phyloP scores from a whole-genome alignment of 2,329 filamentous ascomycete species.

The Fusarium staphyleae region DNA sequence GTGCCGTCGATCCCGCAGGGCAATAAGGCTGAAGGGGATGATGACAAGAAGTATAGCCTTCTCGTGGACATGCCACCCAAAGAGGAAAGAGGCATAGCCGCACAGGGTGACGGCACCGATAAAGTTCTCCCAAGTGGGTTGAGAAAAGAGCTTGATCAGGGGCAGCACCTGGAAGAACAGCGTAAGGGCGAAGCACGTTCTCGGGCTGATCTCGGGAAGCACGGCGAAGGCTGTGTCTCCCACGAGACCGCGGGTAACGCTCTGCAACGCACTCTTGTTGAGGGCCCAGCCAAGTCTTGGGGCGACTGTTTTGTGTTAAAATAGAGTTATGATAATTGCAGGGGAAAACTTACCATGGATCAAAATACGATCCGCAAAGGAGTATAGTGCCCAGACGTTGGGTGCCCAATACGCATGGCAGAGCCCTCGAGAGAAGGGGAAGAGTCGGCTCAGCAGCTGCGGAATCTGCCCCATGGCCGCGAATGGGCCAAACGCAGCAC shows the following conservation, averaged over 20 bases:
- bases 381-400: constrained; percentile 97
- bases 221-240: constrained; percentile 95
- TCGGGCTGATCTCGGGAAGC: constrained; percentile 82
- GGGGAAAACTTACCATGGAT: constrained; percentile 71
- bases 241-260: constrained; percentile 90
- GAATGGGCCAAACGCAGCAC: constrained; percentile 89
- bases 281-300: constrained; percentile 79
- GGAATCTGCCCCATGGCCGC: constrained; percentile 79
- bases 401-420: constrained; percentile 99
- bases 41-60: constrained; percentile 95
- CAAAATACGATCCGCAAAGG: constrained; percentile 82
- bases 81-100: constrained; percentile 94
- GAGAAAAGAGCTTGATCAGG: constrained; percentile 80
- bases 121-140: constrained; percentile 87
- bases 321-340: neutral
- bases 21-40: constrained; percentile 92
- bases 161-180: constrained; percentile 82
- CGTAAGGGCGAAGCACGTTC: constrained; percentile 82
- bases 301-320: constrained; percentile 64
- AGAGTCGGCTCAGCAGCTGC: constrained; percentile 83
- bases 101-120: constrained; percentile 90
- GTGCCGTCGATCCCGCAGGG: constrained; percentile 87
- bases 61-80: constrained; percentile 98
- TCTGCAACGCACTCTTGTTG: constrained; percentile 77
- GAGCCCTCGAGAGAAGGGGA: constrained; percentile 91